Conservation (phyloP, 306 rosid species). For the Prunus persica region DNA sequence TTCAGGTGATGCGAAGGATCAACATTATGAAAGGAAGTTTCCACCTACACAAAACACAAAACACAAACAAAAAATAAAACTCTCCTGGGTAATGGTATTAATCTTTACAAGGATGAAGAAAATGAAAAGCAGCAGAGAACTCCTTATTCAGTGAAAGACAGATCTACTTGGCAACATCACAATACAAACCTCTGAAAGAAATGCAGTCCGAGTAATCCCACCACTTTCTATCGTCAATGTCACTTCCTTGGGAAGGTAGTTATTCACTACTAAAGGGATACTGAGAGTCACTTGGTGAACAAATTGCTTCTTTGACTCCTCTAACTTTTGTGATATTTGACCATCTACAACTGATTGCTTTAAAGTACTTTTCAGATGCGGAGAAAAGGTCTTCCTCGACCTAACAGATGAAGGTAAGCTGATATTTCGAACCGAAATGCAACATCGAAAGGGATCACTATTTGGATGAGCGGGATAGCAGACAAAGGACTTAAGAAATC, state of each 20-base stretch:
- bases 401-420: conserved; percentile 50
- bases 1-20: conserved; percentile 91
- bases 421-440: conserved; percentile 67
- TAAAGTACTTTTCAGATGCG: conserved; percentile 15
- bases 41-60: conserved; percentile 43
- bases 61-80: neutral
- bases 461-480: conserved; percentile 92
- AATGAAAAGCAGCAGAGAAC: conserved; percentile 11
- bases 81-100: neutral
- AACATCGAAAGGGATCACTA: conserved; percentile 86
- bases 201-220: conserved; percentile 56
- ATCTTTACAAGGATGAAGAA: neutral
- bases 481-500: conserved; percentile 73
- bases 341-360: conserved; percentile 17
- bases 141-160: neutral
- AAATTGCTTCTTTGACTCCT: conserved; percentile 50
- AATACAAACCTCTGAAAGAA: conserved; percentile 78
- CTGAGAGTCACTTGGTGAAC: conserved; percentile 71
- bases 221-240: conserved; percentile 66
- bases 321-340: conserved; percentile 17
- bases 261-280: conserved; percentile 70
- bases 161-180: conserved; percentile 8
- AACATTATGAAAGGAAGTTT: conserved; percentile 69
- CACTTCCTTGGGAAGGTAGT: conserved; percentile 75
- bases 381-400: conserved; percentile 35